Evolutionary conservation across 2,329 filamentous ascomycete species (phyloP).

Genomic region (Aspergillus unguis): DNA sequence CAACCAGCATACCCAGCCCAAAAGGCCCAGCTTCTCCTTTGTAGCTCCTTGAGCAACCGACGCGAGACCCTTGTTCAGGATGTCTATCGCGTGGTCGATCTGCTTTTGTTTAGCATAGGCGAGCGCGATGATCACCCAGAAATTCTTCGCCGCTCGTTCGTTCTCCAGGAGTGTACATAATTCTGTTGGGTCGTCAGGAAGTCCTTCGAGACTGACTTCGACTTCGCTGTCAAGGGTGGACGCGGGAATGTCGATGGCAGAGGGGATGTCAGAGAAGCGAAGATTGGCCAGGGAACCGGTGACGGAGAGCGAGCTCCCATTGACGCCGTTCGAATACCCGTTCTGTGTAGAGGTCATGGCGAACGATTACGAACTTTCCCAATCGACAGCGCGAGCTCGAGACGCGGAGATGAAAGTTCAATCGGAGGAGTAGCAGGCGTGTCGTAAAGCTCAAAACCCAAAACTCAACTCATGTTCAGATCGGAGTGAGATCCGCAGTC

Average conservation of each 20-base stretch:
- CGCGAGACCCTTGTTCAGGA: slow-evolving; percentile 68
- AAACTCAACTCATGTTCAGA: slow-evolving; percentile 33
- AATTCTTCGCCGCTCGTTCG: slow-evolving; percentile 83
- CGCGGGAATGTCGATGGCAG: slow-evolving; percentile 63
- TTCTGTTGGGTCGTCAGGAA: slow-evolving; percentile 91
- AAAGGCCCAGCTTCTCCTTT: slow-evolving; percentile 79
- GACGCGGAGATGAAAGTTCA: slow-evolving; percentile 17
- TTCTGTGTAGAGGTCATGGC: slow-evolving; percentile 53
- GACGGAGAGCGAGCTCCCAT: slow-evolving; percentile 39
- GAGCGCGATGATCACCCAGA: slow-evolving; percentile 97
- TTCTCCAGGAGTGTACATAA: slow-evolving; percentile 93
- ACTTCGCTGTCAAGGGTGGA: slow-evolving; percentile 65
- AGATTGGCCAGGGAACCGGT: slow-evolving; percentile 34
- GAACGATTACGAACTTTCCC: slow-evolving; percentile 8
- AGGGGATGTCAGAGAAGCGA: slow-evolving; percentile 62
- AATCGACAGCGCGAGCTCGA: slow-evolving; percentile 1
- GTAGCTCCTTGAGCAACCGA: slow-evolving; percentile 67
- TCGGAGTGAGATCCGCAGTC: not conserved
- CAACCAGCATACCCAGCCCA: slow-evolving; percentile 85
- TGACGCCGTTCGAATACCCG: slow-evolving; percentile 52
- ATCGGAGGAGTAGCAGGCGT: slow-evolving; percentile 9
- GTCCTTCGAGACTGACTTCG: slow-evolving; percentile 87
- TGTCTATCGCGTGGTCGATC: slow-evolving; percentile 74
- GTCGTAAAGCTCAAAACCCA: slow-evolving; percentile 18
- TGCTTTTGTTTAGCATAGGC: slow-evolving; percentile 96